A percentile compares a stretch with the other conserved stretches of the same genome.
Conservation (phyloP, 2,329 filamentous ascomycete genomes). For the Talaromyces verruculosus region DNA sequence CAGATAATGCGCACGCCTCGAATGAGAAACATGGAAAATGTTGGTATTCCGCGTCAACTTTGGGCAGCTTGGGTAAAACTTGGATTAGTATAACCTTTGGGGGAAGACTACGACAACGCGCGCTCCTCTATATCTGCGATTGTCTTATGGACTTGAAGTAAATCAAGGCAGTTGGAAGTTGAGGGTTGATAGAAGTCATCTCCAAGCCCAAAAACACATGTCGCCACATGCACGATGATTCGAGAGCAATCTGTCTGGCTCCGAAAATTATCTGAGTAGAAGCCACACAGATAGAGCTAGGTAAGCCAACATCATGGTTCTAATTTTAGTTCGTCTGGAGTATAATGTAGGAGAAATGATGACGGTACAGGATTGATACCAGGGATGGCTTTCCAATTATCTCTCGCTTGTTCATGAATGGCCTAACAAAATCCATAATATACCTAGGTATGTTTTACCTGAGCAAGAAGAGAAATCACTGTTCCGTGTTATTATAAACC, state of each 20-base stretch:
- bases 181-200: neutral
- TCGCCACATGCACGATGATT: neutral
- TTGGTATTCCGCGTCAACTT: neutral
- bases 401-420: neutral
- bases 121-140: neutral
- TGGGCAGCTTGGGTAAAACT: neutral
- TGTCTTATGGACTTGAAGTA: neutral
- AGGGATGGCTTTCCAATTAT: no score
- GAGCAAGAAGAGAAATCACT: neutral
- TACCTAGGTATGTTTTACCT: neutral
- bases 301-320: neutral
- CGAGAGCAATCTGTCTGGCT: neutral
- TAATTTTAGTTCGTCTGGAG: neutral
- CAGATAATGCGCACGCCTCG: neutral
- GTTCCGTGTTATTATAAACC: neutral
- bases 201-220: neutral
- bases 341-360: neutral
- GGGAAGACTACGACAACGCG: neutral
- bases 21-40: neutral
- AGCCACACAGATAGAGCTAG: neutral
- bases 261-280: no score
- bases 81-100: neutral
- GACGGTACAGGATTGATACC: no score
- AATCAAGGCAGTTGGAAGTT: neutral
- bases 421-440: neutral